Percentiles rank a stretch among this genome's conserved stretches.
Conservation (phyloP, 129 eudicot species). For the Centella asiatica region DNA sequence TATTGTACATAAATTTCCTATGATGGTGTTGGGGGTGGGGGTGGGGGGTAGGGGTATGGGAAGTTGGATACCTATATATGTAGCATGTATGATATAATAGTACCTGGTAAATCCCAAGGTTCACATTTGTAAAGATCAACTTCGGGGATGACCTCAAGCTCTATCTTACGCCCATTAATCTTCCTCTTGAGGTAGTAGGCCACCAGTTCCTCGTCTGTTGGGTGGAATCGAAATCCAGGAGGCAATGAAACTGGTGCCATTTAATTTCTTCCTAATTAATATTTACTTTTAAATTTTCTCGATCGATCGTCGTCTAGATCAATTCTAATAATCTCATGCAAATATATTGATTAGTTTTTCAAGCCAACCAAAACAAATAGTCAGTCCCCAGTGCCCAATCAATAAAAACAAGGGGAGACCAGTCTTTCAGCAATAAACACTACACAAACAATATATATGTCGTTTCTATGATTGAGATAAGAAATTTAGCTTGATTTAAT, state of each 20-base stretch:
- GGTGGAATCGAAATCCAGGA: slow-evolving; percentile 94
- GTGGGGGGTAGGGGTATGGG: too few species aligned
- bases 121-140: slow-evolving; percentile 98
- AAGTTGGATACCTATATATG: background rate
- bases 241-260: slow-evolving; percentile 99
- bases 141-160: slow-evolving; percentile 89
- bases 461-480: too few species aligned
- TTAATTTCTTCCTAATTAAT: background rate
- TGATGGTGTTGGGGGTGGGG: too few species aligned
- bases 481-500: background rate
- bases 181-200: slow-evolving; percentile 88
- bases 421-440: background rate
- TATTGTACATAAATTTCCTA: too few species aligned
- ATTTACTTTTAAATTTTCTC: too few species aligned
- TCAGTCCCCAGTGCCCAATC: too few species aligned
- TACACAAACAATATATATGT: background rate
- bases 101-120: slow-evolving; percentile 99
- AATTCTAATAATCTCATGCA: too few species aligned
- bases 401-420: too few species aligned
- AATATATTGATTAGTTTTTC: too few species aligned
- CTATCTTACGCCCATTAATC: slow-evolving; percentile 74
- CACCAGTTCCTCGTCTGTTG: slow-evolving; percentile 88
- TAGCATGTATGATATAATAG: background rate
- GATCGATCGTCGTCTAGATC: too few species aligned
- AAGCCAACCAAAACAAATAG: too few species aligned